Conservation (phyloP, 2,329 filamentous ascomycete species). For the Phialemonium atrogriseum region DNA sequence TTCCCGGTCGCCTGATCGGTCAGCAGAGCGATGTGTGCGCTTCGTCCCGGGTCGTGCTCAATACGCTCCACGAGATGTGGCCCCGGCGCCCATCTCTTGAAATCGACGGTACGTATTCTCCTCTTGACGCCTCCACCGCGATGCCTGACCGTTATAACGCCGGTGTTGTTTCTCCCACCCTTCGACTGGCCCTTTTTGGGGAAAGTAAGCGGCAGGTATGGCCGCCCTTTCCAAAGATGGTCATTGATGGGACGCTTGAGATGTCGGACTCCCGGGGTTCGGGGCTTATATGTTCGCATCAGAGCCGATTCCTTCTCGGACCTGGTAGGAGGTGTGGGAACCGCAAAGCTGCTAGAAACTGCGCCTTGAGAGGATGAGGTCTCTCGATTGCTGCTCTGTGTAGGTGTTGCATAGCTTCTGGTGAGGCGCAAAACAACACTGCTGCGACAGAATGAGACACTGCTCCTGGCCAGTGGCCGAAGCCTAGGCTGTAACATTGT, state of each 20-base stretch:
- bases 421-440: slow-evolving; percentile 10
- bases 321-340: slow-evolving; percentile 5
- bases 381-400: slow-evolving; percentile 7
- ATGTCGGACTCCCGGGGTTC: slow-evolving; percentile 88
- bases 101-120: slow-evolving; percentile 88
- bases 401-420: slow-evolving; percentile 15
- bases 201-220: slow-evolving; percentile 74
- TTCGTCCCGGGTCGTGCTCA: slow-evolving; percentile 91
- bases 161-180: slow-evolving; percentile 84
- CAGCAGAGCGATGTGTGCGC: slow-evolving; percentile 83
- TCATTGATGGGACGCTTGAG: slow-evolving; percentile 89
- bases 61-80: slow-evolving; percentile 87
- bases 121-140: slow-evolving; percentile 87
- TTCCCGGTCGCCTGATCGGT: slow-evolving; percentile 64
- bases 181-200: slow-evolving; percentile 89
- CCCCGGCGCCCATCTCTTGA: slow-evolving; percentile 67
- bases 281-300: slow-evolving; percentile 83
- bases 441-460: slow-evolving; percentile 14
- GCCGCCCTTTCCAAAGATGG: slow-evolving; percentile 90
- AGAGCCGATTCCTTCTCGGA: slow-evolving; percentile 30
- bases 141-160: slow-evolving; percentile 81
- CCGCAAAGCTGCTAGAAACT: slow-evolving; percentile 1
- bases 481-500: slow-evolving; percentile 61
- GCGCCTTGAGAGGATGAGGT: slow-evolving; percentile 1
- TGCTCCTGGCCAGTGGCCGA: slow-evolving; percentile 32